Percentiles rank a stretch among this genome's conserved stretches.
Conservation (phyloP, 192 early-diverging fungal genomes). For the Diversispora eburnea region DNA sequence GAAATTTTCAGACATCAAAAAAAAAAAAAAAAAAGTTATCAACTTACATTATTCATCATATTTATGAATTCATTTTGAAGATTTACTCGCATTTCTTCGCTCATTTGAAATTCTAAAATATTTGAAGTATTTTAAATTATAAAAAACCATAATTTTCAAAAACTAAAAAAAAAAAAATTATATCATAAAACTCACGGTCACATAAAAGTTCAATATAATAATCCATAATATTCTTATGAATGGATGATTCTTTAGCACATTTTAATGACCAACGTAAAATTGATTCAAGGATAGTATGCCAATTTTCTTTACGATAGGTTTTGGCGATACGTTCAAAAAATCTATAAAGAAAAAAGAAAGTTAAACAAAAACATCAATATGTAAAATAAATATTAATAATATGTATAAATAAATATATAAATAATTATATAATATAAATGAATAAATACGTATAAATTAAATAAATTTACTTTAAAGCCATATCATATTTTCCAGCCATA, state of each 20-base stretch:
- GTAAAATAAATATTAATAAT: too few species aligned
- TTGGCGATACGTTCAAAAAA: constrained; percentile 87
- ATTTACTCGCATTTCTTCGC: constrained; percentile 29
- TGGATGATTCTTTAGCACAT: constrained; percentile 67
- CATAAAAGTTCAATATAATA: constrained; percentile 70
- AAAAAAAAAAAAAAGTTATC: too few species aligned
- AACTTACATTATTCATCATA: constrained; percentile 14
- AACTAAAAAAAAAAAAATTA: neutral
- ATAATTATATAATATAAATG: neutral
- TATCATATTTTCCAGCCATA: constrained; percentile 71
- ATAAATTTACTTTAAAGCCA: constrained; percentile 62
- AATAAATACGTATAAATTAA: neutral
- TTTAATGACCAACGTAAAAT: constrained; percentile 61
- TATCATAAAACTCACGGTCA: constrained; percentile 30
- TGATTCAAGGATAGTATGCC: constrained; percentile 65
- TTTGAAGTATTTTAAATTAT: too few species aligned
- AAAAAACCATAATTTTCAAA: too few species aligned
- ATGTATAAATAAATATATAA: neutral
- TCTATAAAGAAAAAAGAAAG: constrained; percentile 26
- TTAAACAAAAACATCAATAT: neutral
- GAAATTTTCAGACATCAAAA: too few species aligned
- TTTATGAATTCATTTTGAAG: constrained; percentile 39
- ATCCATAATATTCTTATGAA: constrained; percentile 59
- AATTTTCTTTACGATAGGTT: constrained; percentile 85
- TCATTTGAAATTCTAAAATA: constrained; percentile 31